phyloP scores from a whole-genome alignment of 192 early-diverging fungal genomes.

The Backusella tuberculispora region DNA sequence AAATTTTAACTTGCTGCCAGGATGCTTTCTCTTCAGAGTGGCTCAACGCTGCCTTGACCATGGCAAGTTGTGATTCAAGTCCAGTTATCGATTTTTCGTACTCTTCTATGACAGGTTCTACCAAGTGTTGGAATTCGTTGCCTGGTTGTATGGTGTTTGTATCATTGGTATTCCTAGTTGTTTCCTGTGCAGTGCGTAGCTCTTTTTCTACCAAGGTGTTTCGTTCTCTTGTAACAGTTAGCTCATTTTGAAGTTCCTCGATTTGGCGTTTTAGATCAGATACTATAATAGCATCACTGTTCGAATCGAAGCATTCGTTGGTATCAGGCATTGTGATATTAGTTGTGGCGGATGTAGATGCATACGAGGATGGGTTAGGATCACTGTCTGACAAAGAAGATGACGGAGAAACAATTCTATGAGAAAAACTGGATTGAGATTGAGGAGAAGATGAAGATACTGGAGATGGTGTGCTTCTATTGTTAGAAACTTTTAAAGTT shows the following conservation, averaged over 20 bases:
- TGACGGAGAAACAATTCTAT: constrained; percentile 8
- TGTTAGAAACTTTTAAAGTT: constrained; percentile 39
- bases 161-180: neutral
- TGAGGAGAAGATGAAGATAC: constrained; percentile 4
- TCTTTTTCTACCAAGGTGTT: constrained; percentile 25
- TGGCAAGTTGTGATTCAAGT: constrained; percentile 62
- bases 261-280: constrained; percentile 32
- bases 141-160: neutral
- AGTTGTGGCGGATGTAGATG: constrained; percentile 25
- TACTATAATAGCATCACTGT: neutral
- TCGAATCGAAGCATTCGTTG: neutral
- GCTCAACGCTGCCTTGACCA: constrained; percentile 58
- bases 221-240: constrained; percentile 34
- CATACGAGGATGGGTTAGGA: neutral
- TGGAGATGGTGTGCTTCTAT: constrained; percentile 2
- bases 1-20: constrained; percentile 60
- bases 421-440: neutral
- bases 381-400: constrained; percentile 23
- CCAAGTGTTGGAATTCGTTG: constrained; percentile 49
- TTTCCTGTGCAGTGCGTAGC: neutral
- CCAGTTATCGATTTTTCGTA: constrained; percentile 68
- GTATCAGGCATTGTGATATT: constrained; percentile 8
- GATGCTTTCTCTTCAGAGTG: constrained; percentile 56
- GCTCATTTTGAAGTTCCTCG: constrained; percentile 35
- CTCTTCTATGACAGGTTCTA: constrained; percentile 72